Base-by-base conservation (phyloP, 1,139 yeast genomes). In the Hemisphaericaspora lyxosophila region DNA sequence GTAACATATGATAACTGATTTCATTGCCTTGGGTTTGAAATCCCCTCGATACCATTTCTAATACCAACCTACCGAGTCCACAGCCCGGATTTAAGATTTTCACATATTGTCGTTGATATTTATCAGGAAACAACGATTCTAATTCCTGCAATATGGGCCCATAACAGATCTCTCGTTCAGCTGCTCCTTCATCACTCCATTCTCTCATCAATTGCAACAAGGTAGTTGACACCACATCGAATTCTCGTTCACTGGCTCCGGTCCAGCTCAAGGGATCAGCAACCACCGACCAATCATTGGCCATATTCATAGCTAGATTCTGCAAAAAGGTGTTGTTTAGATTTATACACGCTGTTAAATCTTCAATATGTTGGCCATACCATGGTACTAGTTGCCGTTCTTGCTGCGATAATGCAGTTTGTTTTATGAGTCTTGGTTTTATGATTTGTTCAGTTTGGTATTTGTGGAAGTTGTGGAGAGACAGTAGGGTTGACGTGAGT, bases 1-100 rank as follows among this genome's bases (percentile, higher is more conserved):
- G 60, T 4, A 87, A 63, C 95, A 88, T 87, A 52, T 84, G 94
- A 51, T 81, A 83, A 16, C 92, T 82, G 50, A 82, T 77, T 54
- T 89, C 96, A 56, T 87, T 88, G 0, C 96, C 96, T 48, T 85
- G 89, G n/a, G 85, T 78, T 59, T 73, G 62, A 55, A 82, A 86
- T 1, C 96, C 95, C 38, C 70, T 51, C 22, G 57, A 59, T 1
- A 86, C 87, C 36, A 86, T 62, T 35, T 88, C 96, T 40, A 77
- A 72, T n/a, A 87, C 85, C 42, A 87, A 58, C 38, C 96, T 59
- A 0, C 94, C 96, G 14, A 86, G 64, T 0, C 96, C 96, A 44
- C 88, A 80, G 0, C 96, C 96, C 0, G 96, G 96, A 1, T 82
- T 80, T 24, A 88, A 64, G 0, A 86, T 69, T 32, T 70, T 67